These are phyloP conservation scores for Rhodotorula glutinis DNA, from an alignment of 1,284 basidiomycete genomes.

Conservation along the genomic window DNA sequence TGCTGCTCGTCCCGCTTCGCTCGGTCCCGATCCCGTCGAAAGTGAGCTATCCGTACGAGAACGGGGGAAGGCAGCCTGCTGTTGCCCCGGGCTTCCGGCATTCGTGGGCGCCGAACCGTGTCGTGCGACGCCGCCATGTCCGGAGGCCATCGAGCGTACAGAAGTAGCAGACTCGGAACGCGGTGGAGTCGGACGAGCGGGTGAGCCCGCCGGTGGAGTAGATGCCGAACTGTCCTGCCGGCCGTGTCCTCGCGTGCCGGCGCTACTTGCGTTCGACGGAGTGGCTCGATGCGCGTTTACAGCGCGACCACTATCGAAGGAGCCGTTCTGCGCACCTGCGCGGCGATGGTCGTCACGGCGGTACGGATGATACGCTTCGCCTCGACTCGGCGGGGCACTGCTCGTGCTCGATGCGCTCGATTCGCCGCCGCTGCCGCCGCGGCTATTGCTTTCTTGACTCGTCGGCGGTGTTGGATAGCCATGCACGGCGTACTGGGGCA, in stretches of 20 bases:
- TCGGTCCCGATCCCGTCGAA: slow-evolving; percentile 3
- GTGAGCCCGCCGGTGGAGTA: neutral
- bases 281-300: slow-evolving; percentile 2
- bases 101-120: too few species aligned
- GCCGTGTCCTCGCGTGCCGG: neutral
- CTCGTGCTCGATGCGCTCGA: slow-evolving; percentile 18
- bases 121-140: too few species aligned
- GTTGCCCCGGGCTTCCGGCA: slow-evolving; percentile 3
- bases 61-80: neutral
- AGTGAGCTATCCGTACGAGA: slow-evolving; percentile 10
- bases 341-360: slow-evolving; percentile 13
- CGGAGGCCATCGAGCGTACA: neutral
- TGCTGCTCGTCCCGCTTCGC: slow-evolving; percentile 1
- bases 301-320: neutral
- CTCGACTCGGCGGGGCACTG: neutral
- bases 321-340: neutral
- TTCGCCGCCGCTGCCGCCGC: slow-evolving; percentile 14
- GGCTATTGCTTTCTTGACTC: slow-evolving; percentile 18
- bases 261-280: slow-evolving; percentile 11
- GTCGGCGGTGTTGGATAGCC: slow-evolving; percentile 37
- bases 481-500: slow-evolving; percentile 18
- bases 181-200: neutral
- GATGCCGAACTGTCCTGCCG: slow-evolving; percentile 3
- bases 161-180: slow-evolving; percentile 3
- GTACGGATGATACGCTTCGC: slow-evolving; percentile 35